Evolutionary conservation across 2,329 filamentous ascomycete species (phyloP).

Genomic region (Zalaria sp.): DNA sequence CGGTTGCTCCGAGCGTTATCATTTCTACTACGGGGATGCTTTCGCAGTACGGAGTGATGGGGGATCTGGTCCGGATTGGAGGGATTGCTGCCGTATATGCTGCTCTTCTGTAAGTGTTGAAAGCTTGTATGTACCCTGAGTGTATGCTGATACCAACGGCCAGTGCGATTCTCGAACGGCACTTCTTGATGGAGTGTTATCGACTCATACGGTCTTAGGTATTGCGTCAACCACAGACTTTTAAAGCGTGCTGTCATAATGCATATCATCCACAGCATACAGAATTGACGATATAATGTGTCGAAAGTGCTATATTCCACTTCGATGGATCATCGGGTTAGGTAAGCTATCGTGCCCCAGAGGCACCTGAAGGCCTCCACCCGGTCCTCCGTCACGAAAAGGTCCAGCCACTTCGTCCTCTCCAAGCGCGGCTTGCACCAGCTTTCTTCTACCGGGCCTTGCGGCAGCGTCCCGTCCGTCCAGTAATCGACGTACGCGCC

Average conservation of each 20-base stretch:
- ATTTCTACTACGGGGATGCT: slow-evolving; percentile 15
- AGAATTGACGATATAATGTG: too few relatives aligned
- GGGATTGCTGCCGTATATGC: slow-evolving; percentile 21
- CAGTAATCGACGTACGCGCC: slow-evolving; percentile 41
- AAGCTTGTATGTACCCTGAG: background rate
- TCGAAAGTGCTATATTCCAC: too few relatives aligned
- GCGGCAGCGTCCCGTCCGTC: slow-evolving; percentile 25
- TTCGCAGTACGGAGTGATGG: slow-evolving; percentile 22
- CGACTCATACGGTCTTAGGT: slow-evolving; percentile 1
- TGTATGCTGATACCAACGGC: background rate
- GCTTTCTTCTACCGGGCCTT: slow-evolving; percentile 17
- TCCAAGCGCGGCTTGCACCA: slow-evolving; percentile 41
- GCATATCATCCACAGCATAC: too few relatives aligned
- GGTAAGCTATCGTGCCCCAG: slow-evolving; percentile 43
- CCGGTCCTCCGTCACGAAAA: slow-evolving; percentile 40
- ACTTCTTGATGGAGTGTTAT: slow-evolving; percentile 3
- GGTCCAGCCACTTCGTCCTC: slow-evolving; percentile 44
- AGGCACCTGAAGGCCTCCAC: slow-evolving; percentile 41
- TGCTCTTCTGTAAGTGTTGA: slow-evolving; percentile 20
- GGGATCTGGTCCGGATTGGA: slow-evolving; percentile 26
- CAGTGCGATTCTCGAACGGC: slow-evolving; percentile 2
- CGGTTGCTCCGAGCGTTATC: slow-evolving; percentile 23
- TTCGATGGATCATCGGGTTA: slow-evolving; percentile 18
- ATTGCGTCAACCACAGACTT: background rate
- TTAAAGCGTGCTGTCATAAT: too few relatives aligned